Base-by-base conservation (phyloP, 1,284 basidiomycete species). In the Tylopilus sp. region DNA sequence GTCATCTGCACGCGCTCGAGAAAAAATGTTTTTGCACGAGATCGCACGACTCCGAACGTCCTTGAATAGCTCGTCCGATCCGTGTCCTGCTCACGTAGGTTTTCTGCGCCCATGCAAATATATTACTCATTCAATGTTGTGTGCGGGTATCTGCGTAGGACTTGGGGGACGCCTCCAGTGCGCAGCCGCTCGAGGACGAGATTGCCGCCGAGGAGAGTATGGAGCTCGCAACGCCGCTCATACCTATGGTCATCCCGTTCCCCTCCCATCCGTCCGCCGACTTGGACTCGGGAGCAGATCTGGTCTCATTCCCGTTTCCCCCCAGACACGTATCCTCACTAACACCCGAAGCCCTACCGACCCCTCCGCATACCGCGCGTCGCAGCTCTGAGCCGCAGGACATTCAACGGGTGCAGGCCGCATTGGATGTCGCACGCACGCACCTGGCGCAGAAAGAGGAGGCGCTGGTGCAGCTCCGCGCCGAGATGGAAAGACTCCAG, bases 181-280 rank as follows among this genome's bases (percentile, higher is more conserved):
- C 45, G 12, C 55, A 30, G 35, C 52, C 41, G 2, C 38, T 57
- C 6, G 67, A 66, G 58, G 57, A 55, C 3, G 64, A 59, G 23
- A 54, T 59, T 11, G 69, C 71, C 16, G 66, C 67, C 6, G 76
- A 78, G 52, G 63, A 71, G 50, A 75, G 76, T 2, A 81, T 83
- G 80, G 79, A 80, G 35, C 73, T 83, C 10, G 77, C 73, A 5
- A 81, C 80, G 2, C 80, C 82, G 2, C 61, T 83, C 10, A 58
- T 73, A n/a, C 74, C 74, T 9, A 73, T 63, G 9, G 53, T 52
- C 23, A 30, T 65, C 9, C 44, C 25, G 5, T 15, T 26, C 15
- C 46, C 53, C 6, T 13, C 4, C 2, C 26, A 29, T 12, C 19
- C 39, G 12, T 26, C 28, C 10, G 25, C 37, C 10, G 46, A 15